Percentiles rank a stretch among this genome's conserved stretches.
Conservation (phyloP, 768 basidiomycete genomes). For the Cyclocybe cylindracea region DNA sequence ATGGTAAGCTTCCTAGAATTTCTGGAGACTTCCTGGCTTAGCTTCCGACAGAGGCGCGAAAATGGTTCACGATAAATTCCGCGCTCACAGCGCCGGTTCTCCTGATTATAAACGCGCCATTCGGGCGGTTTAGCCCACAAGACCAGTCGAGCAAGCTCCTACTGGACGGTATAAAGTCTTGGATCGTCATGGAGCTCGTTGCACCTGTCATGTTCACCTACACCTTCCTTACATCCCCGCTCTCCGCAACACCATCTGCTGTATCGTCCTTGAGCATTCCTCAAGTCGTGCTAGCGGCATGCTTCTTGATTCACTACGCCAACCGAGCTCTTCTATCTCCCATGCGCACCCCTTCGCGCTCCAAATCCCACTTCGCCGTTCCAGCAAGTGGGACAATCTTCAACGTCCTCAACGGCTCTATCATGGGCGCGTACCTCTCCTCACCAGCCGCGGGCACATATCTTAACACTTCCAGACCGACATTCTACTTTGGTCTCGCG, state of each 20-base stretch:
- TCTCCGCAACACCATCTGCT: conserved; percentile 36
- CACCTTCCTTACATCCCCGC: conserved; percentile 49
- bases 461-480: conserved; percentile 37
- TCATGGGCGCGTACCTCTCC: conserved; percentile 71
- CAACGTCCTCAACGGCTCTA: conserved; percentile 72
- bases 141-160: conserved; percentile 43
- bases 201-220: conserved; percentile 58
- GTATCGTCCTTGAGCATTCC: conserved; percentile 34
- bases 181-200: conserved; percentile 79
- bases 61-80: conserved; percentile 47
- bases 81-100: conserved; percentile 33
- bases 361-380: conserved; percentile 71
- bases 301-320: conserved; percentile 77
- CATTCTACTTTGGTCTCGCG: conserved; percentile 62
- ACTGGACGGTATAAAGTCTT: conserved; percentile 62
- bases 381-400: conserved; percentile 56
- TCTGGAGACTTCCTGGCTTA: no score
- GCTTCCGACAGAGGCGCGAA: conserved; percentile 27
- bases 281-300: conserved; percentile 49
- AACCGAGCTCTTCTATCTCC: conserved; percentile 85
- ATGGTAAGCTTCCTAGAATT: no score
- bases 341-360: conserved; percentile 77
- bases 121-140: conserved; percentile 72
- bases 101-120: conserved; percentile 71
- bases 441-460: conserved; percentile 52